Percentiles rank a stretch among this genome's conserved stretches.
Conservation (phyloP, 2,329 filamentous ascomycete species). For the Aspergillus sp. region DNA sequence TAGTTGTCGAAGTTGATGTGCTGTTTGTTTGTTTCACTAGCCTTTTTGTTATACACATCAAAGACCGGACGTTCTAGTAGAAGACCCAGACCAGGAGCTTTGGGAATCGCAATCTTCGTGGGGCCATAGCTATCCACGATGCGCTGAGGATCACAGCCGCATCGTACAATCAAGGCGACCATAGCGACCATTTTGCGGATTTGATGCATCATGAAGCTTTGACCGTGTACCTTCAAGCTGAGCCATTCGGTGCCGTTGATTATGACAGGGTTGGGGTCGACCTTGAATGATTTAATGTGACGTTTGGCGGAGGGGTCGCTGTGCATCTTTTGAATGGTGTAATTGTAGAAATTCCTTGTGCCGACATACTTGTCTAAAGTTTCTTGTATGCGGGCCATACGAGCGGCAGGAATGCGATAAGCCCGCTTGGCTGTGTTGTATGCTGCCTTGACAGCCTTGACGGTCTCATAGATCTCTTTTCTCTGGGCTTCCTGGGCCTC, state of each 20-base stretch:
- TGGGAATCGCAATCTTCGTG: constrained; percentile 81
- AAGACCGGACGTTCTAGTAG: constrained; percentile 91
- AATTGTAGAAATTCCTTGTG: constrained; percentile 94
- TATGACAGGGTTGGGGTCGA: constrained; percentile 72
- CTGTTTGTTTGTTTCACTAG: constrained; percentile 56
- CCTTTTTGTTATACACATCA: constrained; percentile 78
- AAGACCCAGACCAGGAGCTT: constrained; percentile 85
- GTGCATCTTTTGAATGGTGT: constrained; percentile 84
- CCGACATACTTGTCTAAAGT: constrained; percentile 75
- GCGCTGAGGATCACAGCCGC: constrained; percentile 70
- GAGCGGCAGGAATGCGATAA: constrained; percentile 74
- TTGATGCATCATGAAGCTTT: constrained; percentile 99
- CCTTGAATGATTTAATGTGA: constrained; percentile 87
- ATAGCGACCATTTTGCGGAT: constrained; percentile 99
- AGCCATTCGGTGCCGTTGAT: constrained; percentile 95
- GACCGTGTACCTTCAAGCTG: constrained; percentile 91
- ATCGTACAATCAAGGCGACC: constrained; percentile 79
- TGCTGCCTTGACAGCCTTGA: constrained; percentile 74
- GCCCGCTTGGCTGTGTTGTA: constrained; percentile 79
- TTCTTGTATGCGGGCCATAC: constrained; percentile 72
- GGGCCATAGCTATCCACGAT: constrained; percentile 73
- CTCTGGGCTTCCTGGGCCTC: constrained; percentile 27
- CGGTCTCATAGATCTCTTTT: constrained; percentile 60
- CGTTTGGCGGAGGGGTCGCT: constrained; percentile 82
- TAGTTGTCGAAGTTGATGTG: constrained; percentile 77